Percentiles rank a stretch among this genome's conserved stretches.
These are phyloP conservation scores for Talaromyces ruber DNA, from an alignment of 495 filamentous ascomycete genomes.

Conservation along the genomic window DNA sequence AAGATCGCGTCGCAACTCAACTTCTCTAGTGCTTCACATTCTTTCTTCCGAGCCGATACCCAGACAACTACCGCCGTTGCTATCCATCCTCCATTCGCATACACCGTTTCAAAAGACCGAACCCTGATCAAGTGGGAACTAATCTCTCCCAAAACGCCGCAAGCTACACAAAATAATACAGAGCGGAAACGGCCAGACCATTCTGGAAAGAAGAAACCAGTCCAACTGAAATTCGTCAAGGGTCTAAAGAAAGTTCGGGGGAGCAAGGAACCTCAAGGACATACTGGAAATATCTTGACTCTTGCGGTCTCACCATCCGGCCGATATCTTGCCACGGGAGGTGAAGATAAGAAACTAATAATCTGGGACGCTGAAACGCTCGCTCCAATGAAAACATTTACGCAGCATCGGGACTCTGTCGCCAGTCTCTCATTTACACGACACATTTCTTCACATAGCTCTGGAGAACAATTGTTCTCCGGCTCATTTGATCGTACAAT, in stretches of 20 bases:
- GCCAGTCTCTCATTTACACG: conserved; percentile 76
- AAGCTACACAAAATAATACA: conserved; percentile 28
- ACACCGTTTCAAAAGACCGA: conserved; percentile 81
- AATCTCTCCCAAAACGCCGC: conserved; percentile 28
- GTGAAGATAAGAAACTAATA: conserved; percentile 69
- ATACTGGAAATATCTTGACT: conserved; percentile 65
- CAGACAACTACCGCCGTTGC: conserved; percentile 73
- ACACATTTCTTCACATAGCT: conserved; percentile 53
- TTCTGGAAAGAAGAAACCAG: conserved; percentile 61
- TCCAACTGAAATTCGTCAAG: conserved; percentile 54
- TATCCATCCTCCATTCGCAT: conserved; percentile 65
- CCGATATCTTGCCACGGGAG: conserved; percentile 84
- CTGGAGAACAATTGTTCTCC: conserved; percentile 78
- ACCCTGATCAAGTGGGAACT: conserved; percentile 83
- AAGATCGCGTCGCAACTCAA: conserved; percentile 61
- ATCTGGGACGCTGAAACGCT: conserved; percentile 78
- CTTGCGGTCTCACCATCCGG: conserved; percentile 84
- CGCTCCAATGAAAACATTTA: conserved; percentile 71
- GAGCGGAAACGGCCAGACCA: conserved; percentile 47
- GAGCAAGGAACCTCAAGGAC: conserved; percentile 60
- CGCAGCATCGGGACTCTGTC: conserved; percentile 85
- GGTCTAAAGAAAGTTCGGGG: conserved; percentile 56
- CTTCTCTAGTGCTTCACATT: conserved; percentile 52
- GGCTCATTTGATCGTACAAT: conserved; percentile 82
- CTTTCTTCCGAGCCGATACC: conserved; percentile 68